Percentiles rank a stretch among this genome's conserved stretches.
These are phyloP conservation scores for Pythium grandisporangium DNA, from an alignment of 352 stramenopile species.

Conservation along the genomic window DNA sequence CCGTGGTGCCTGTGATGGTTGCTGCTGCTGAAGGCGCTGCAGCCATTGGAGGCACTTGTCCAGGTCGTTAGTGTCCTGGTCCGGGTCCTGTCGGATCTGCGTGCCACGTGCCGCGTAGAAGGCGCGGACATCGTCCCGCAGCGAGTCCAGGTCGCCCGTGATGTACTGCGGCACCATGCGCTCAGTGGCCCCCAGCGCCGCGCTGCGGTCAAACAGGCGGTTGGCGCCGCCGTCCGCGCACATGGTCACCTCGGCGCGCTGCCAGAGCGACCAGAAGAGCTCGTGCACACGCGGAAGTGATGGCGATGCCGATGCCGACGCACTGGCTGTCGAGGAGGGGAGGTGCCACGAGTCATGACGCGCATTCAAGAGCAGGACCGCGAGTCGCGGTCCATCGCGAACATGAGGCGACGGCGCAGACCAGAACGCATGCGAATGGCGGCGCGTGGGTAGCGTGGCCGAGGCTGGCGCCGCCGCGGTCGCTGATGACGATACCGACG, in stretches of 20 bases:
- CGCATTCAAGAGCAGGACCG: constrained; percentile 57
- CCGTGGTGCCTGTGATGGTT: neutral
- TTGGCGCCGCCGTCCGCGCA: constrained; percentile 96
- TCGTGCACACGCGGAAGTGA: too few relatives aligned
- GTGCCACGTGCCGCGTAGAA: constrained; percentile 77
- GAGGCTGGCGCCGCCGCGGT: constrained; percentile 1
- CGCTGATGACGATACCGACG: neutral
- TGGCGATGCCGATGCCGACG: too few relatives aligned
- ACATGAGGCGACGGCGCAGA: constrained; percentile 16
- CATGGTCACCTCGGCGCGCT: constrained; percentile 52
- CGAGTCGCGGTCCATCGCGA: constrained; percentile 23
- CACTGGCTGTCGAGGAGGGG: constrained; percentile 13
- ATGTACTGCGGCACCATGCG: constrained; percentile 83
- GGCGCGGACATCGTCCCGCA: constrained; percentile 71
- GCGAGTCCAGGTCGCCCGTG: constrained; percentile 93
- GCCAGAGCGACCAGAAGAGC: constrained; percentile 71
- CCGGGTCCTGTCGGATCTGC: constrained; percentile 61
- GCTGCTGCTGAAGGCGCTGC: constrained; percentile 24
- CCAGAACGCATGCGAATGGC: constrained; percentile 56
- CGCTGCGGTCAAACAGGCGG: constrained; percentile 80
- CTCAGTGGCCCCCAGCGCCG: constrained; percentile 22
- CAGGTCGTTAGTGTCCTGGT: constrained; percentile 94
- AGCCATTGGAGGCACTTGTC: constrained; percentile 85
- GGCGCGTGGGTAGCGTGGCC: constrained; percentile 7
- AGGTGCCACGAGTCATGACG: constrained; percentile 35